A percentile compares a stretch with the other conserved stretches of the same genome.
phyloP scores from a whole-genome alignment of 2,329 filamentous ascomycete genomes.

The Huntiella bhutanensis region DNA sequence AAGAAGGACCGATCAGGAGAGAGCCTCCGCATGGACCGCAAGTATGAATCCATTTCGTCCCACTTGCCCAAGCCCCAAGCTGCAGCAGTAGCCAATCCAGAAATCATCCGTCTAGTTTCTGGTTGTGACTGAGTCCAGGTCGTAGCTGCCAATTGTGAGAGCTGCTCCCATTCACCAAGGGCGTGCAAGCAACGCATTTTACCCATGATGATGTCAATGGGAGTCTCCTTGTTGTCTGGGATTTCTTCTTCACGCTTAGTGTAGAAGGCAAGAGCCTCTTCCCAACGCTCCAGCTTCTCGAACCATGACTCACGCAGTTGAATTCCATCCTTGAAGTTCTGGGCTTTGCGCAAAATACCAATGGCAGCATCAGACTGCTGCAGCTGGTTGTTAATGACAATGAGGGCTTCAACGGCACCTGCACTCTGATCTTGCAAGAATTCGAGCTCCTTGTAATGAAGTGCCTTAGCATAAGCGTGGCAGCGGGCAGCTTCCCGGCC shows the following conservation, averaged over 20 bases:
- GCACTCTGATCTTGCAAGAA: slow-evolving; percentile 96
- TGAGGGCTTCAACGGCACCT: slow-evolving; percentile 85
- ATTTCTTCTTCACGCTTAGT: slow-evolving; percentile 41
- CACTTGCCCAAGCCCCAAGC: slow-evolving; percentile 95
- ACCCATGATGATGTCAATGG: slow-evolving; percentile 94
- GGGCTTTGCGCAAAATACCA: slow-evolving; percentile 87
- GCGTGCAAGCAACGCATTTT: slow-evolving; percentile 98
- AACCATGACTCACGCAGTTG: slow-evolving; percentile 97
- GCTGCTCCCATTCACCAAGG: slow-evolving; percentile 87
- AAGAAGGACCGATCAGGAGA: slow-evolving; percentile 96
- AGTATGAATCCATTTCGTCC: slow-evolving; percentile 95
- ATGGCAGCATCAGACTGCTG: slow-evolving; percentile 98
- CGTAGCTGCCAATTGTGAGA: slow-evolving; percentile 74
- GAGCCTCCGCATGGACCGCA: slow-evolving; percentile 82
- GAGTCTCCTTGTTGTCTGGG: slow-evolving; percentile 30
- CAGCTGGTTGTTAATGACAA: slow-evolving; percentile 97
- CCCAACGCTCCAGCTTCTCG: slow-evolving; percentile 95
- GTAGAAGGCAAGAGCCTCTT: slow-evolving; percentile 85
- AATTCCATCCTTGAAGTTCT: slow-evolving; percentile 82
- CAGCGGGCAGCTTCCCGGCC: slow-evolving; percentile 92
- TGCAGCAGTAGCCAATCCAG: slow-evolving; percentile 80
- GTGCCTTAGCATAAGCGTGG: slow-evolving; percentile 90
- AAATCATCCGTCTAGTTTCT: slow-evolving; percentile 79
- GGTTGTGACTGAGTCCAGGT: slow-evolving; percentile 82
- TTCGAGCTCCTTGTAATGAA: slow-evolving; percentile 97